Conservation (phyloP, 2,329 filamentous ascomycete genomes). For the Cercospora sojina region DNA sequence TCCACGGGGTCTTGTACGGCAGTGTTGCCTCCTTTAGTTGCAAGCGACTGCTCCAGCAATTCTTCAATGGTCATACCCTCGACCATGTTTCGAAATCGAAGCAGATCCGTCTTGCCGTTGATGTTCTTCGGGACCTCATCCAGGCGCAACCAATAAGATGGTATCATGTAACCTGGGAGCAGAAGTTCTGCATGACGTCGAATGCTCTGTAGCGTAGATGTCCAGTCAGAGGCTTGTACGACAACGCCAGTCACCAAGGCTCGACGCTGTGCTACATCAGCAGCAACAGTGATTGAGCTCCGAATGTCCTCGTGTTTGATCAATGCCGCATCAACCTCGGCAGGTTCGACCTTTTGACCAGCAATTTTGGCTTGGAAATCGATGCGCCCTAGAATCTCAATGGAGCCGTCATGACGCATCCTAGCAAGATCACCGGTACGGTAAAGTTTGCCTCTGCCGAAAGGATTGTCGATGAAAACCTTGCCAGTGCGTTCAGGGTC, state of each 20-base stretch:
- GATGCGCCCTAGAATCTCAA: constrained; percentile 61
- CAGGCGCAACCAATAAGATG: background rate
- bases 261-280: background rate
- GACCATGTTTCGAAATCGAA: background rate
- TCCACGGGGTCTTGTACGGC: background rate
- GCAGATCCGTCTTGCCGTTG: background rate
- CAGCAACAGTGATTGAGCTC: background rate
- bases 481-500: background rate
- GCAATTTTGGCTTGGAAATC: constrained; percentile 78
- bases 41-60: background rate
- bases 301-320: background rate
- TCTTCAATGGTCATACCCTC: background rate
- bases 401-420: constrained; percentile 22
- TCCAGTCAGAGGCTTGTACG: background rate
- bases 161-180: constrained; percentile 1
- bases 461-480: constrained; percentile 8
- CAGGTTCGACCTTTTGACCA: constrained; percentile 72
- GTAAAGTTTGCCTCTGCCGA: constrained; percentile 10
- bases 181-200: background rate
- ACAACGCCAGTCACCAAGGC: background rate
- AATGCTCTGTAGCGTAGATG: background rate
- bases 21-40: background rate
- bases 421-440: constrained; percentile 27
- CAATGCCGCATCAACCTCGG: constrained; percentile 66
- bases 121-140: background rate